Base-by-base conservation (phyloP, 2,329 filamentous ascomycete genomes). In the Fusarium cicatricum region DNA sequence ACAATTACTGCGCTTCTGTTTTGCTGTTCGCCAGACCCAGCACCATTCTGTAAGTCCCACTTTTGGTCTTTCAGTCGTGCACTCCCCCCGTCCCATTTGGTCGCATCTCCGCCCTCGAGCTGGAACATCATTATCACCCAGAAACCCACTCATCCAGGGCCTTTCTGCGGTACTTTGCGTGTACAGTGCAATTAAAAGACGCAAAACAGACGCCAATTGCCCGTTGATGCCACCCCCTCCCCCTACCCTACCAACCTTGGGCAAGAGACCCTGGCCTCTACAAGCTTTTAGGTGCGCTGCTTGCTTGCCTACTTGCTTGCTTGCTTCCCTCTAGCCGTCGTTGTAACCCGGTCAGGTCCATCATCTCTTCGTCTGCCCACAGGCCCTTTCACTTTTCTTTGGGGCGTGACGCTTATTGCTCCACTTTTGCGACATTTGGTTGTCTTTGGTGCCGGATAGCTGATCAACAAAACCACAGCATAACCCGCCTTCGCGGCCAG, bases 381-480 rank as follows among this genome's bases (percentile, higher is more conserved):
- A 57, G 55, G 56, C 11, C 29, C 4, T 11, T 14, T 31, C 29
- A 14, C 62, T 61, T 63, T 66, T 67, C 55, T 52, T 51, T 48
- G 55, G 64, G 57, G 64, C 50, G 64, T 69, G 67, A 68, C 67
- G 67, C 56, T 69, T 11, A 17, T 36, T 44, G 52, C 56, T 16
- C 67, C 67, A 69, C 67, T 59, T 69, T 66, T 56, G 55, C 51
- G 55, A 47, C 65, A 49, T 65, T 68, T 66, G 52, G 63, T 23
- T 58, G 62, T 55, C 52, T 65, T 41, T 65, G 55, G 54, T 58
- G 60, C 47, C 55, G 53, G 58, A 58, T 58, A 65, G 55, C 63
- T 67, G 64, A 70, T 69, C 59, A 70, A 69, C 67, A 70, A 70
- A 70, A 70, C 60, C 66, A 69, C 33, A 65, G 64, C 59, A 60